Evolutionary conservation across 2,329 filamentous ascomycete species (phyloP).

Genomic region (Talaromyces albobiverticillius): DNA sequence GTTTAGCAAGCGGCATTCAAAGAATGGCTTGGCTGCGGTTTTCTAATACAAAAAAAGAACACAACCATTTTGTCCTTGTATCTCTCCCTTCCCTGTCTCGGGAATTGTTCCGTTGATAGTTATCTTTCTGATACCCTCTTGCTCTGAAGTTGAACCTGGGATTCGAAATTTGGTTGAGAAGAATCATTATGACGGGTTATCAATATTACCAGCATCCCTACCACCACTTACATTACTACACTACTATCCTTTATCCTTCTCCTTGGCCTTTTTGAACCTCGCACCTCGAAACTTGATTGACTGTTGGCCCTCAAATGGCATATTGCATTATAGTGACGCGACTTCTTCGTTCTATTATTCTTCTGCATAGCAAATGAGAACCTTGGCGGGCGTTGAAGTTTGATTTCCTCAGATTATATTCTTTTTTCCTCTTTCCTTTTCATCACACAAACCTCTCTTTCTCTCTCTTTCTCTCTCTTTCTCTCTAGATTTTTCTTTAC

Average conservation of each 20-base stretch:
- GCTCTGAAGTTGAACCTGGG: neutral
- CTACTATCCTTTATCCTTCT: neutral
- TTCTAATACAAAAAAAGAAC: constrained; percentile 55
- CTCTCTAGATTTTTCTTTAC: neutral
- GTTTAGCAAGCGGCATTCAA: constrained; percentile 91
- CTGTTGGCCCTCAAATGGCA: neutral
- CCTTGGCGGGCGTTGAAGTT: constrained; percentile 3
- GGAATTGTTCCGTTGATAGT: neutral
- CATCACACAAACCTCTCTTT: neutral
- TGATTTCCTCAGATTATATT: too few species aligned
- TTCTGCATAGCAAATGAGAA: constrained; percentile 9
- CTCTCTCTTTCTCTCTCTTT: neutral
- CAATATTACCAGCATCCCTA: neutral
- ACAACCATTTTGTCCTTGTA: neutral
- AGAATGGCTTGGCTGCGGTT: constrained; percentile 86
- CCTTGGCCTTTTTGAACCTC: too few species aligned
- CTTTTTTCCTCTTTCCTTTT: neutral
- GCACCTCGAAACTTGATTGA: too few species aligned
- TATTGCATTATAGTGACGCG: constrained; percentile 6
- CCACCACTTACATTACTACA: neutral
- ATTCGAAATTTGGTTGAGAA: neutral
- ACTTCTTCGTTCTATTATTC: neutral
- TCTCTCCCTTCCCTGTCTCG: neutral
- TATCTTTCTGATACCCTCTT: constrained; percentile 9
- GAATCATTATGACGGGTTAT: neutral